These are phyloP conservation scores for Nematodospora valgi DNA, from an alignment of 805 yeast genomes.

Conservation along the genomic window DNA sequence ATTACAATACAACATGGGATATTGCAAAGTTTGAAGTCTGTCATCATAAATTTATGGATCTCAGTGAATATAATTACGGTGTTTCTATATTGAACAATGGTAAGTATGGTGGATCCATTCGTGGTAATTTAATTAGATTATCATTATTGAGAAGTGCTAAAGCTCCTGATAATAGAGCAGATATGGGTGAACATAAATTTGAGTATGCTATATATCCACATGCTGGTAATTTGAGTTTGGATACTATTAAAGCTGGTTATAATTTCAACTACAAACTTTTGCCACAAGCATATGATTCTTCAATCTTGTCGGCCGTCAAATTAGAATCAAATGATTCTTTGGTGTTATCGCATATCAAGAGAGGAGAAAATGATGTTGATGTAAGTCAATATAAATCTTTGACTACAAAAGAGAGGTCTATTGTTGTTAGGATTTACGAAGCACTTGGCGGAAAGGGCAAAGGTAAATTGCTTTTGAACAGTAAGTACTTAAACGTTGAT, in stretches of 20 bases:
- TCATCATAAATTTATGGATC: conserved; percentile 90
- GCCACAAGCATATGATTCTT: conserved; percentile 13
- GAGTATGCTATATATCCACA: conserved; percentile 87
- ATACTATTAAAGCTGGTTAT: conserved; percentile 71
- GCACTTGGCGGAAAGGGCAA: conserved; percentile 75
- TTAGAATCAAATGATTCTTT: conserved; percentile 53
- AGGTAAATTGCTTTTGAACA: conserved; percentile 46
- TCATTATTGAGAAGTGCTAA: conserved; percentile 88
- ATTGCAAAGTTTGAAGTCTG: conserved; percentile 95
- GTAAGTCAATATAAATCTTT: conserved; percentile 45
- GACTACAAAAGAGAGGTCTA: conserved; percentile 33
- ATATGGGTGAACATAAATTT: conserved; percentile 84
- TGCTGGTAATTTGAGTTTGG: conserved; percentile 56
- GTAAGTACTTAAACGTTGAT: conserved; percentile 35
- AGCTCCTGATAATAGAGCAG: conserved; percentile 92
- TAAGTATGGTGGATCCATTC: conserved; percentile 90
- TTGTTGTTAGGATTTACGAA: conserved; percentile 79
- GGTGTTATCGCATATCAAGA: conserved; percentile 72
- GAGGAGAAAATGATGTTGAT: conserved; percentile 80
- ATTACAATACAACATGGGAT: conserved; percentile 94
- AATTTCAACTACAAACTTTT: conserved; percentile 65
- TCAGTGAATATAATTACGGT: conserved; percentile 83
- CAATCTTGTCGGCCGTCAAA: conserved; percentile 17
- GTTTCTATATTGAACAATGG: conserved; percentile 79
- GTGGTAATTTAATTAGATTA: conserved; percentile 87